Evolutionary conservation across 1,139 yeast genomes (phyloP), one percentile per base, ranked within the genome.

Genomic region (Zygosaccharomyces pseudobailii): DNA sequence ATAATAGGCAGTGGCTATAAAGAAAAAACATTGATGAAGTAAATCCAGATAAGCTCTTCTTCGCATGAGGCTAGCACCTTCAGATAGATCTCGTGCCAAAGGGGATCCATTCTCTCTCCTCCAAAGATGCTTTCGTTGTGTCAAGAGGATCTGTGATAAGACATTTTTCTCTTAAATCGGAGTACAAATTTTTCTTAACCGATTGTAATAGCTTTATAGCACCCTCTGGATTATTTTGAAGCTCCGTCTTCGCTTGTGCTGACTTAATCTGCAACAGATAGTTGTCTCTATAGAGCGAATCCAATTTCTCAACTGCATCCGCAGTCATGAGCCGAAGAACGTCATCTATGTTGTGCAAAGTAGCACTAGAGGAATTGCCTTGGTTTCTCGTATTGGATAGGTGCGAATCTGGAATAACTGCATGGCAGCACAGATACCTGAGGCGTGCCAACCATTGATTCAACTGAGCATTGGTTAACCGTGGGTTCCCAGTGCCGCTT

Each of bases 361-460:
- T 39, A 10, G 48, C 23, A 25, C 50, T 31, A 36, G 48, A 42
- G 22, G 42, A 25, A 13, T 35, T 46, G 30, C 40, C 23, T 34
- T 35, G 36, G 32, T 38, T 50, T 49, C 34, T 50, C 50, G 33
- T 39, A 48, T 21, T 39, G 43, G 38, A 45, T 8, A 37, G 34
- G 30, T 46, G 52, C 41, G 52, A 48, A 56, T 53, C 72, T 40
- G 88, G 88, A 32, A 85, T 73, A 51, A 82, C 81, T 0, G 96
- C 89, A 65, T 87, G 92, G 52, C 94, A 85, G 57, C 97, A 90
- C 0, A 86, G 74, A 60, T 87, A 90, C 30, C 97, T 72, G 28
- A 90, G 69, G 43, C 77, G 72, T 10, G 74, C 71, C 8, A 89
- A 68, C 95, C 95, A 87, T 20, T 70, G 68, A 44, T 83, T 72